Percentiles rank a stretch among this genome's conserved stretches.
Conservation (phyloP, 371 early-diverging fungal genomes). For the Zancudomyces culisetae region DNA sequence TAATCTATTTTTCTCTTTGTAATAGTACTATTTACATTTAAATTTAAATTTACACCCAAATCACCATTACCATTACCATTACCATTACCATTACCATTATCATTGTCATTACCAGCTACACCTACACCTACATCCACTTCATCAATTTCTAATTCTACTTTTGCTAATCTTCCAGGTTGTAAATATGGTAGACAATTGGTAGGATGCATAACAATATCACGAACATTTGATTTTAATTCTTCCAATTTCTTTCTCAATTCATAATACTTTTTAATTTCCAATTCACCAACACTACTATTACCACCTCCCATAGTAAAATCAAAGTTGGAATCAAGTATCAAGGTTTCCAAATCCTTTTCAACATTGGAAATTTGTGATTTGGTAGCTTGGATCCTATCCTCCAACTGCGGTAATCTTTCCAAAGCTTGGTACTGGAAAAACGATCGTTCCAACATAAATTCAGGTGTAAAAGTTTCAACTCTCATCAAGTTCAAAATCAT, state of each 20-base stretch:
- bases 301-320: too few relatives aligned
- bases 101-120: neutral
- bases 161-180: conserved; percentile 52
- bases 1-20: too few relatives aligned
- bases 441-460: conserved; percentile 83
- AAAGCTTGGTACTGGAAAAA: conserved; percentile 95
- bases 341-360: conserved; percentile 14
- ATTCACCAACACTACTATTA: too few relatives aligned
- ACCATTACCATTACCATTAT: too few relatives aligned
- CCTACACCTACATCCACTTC: too few relatives aligned
- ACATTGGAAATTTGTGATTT: too few relatives aligned
- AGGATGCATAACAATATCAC: conserved; percentile 68
- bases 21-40: too few relatives aligned
- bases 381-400: conserved; percentile 33
- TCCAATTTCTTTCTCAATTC: conserved; percentile 55
- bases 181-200: conserved; percentile 58
- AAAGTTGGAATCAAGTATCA: conserved; percentile 40
- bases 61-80: too few relatives aligned
- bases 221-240: conserved; percentile 37
- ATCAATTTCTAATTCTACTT: too few relatives aligned
- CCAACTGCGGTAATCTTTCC: conserved; percentile 58
- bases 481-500: conserved; percentile 97
- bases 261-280: conserved; percentile 48
- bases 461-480: conserved; percentile 91
- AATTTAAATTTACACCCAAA: conserved; percentile 42